Percentiles rank a stretch among this genome's conserved stretches.
These are phyloP conservation scores for Cupressus sempervirens DNA, from an alignment of 75 land plant species.

Conservation along the genomic window DNA sequence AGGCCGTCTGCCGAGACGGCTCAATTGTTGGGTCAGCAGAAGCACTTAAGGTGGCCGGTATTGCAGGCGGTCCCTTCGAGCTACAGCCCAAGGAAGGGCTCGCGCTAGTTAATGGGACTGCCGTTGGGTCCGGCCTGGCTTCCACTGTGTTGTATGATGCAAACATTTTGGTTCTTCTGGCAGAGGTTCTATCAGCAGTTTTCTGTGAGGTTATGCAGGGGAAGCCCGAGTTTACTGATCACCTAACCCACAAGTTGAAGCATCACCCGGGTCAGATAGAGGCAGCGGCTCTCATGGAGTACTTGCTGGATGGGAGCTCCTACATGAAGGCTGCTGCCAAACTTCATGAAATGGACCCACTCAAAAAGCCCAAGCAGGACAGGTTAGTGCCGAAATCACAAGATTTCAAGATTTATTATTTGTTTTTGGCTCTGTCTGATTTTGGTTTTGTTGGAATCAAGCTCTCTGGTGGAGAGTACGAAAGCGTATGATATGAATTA, in stretches of 20 bases:
- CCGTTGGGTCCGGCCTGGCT: constrained; percentile 63
- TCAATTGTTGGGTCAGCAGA: constrained; percentile 34
- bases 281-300: constrained; percentile 63
- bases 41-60: constrained; percentile 59
- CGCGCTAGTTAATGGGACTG: constrained; percentile 73
- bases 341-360: constrained; percentile 64
- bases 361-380: constrained; percentile 86
- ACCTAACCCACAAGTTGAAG: constrained; percentile 63
- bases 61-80: constrained; percentile 59
- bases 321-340: constrained; percentile 48
- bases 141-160: constrained; percentile 53
- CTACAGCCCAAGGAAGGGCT: constrained; percentile 64
- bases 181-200: constrained; percentile 57
- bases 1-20: constrained; percentile 50
- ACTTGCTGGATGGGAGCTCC: constrained; percentile 45
- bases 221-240: constrained; percentile 52
- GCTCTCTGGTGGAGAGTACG: no score
- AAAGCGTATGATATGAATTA: no score
- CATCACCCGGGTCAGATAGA: constrained; percentile 86
- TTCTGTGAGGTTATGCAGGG: constrained; percentile 73
- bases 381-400: constrained; percentile 26
- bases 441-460: no score
- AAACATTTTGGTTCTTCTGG: constrained; percentile 36
- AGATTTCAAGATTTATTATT: constrained; percentile 18
- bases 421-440: no score